Conservation (phyloP, 176 grass and related monocot genomes). For the Bothriochloa decipiens region DNA sequence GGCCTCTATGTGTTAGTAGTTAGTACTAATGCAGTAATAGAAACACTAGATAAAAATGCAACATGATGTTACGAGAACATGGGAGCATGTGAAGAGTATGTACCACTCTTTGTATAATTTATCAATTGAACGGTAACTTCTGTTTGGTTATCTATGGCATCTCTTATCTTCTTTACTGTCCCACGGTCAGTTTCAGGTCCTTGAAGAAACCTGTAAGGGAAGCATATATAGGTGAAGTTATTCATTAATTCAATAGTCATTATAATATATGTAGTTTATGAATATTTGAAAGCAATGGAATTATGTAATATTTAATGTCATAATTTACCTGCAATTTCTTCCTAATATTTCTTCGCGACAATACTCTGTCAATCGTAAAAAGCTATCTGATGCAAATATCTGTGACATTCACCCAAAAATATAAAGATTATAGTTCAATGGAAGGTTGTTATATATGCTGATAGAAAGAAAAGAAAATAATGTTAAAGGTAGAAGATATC, state of each 20-base stretch:
- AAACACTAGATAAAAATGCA: conserved; percentile 5
- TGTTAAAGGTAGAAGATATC: conserved; percentile 12
- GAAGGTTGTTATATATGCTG: not conserved
- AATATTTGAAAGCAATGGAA: conserved; percentile 9
- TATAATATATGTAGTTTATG: not conserved
- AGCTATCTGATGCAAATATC: conserved; percentile 96
- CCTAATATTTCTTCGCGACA: conserved; percentile 86
- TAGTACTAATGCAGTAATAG: conserved; percentile 8
- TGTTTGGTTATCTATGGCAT: conserved; percentile 88
- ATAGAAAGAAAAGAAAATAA: conserved; percentile 19
- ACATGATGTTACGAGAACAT: conserved; percentile 13
- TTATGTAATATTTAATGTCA: not conserved
- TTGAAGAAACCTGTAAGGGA: conserved; percentile 76
- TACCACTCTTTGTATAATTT: conserved; percentile 96
- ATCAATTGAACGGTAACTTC: conserved; percentile 93
- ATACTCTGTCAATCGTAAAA: conserved; percentile 81
- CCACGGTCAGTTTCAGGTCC: conserved; percentile 77
- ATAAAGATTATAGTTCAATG: not conserved
- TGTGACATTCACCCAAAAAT: conserved; percentile 30
- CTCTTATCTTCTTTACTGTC: conserved; percentile 85
- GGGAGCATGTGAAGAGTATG: conserved; percentile 11
- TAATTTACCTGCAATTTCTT: conserved; percentile 83
- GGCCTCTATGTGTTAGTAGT: not conserved
- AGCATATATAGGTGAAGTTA: not conserved
- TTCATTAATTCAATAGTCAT: not conserved